Evolutionary conservation across 805 yeast species (phyloP).

Genomic region (Candida manassasensis): DNA sequence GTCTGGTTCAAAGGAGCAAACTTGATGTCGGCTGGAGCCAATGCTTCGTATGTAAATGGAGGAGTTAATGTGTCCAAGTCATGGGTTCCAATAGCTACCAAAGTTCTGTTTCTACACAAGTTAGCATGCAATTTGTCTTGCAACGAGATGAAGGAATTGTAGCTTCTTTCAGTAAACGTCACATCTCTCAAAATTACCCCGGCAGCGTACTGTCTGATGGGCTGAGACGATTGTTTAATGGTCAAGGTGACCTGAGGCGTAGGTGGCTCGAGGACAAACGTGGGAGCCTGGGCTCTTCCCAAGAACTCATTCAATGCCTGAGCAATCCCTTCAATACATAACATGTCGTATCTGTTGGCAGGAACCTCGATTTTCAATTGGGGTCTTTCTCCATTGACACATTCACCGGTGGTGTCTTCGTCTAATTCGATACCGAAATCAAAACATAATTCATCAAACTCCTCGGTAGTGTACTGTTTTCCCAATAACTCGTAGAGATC

Average conservation of each 20-base stretch:
- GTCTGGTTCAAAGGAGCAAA: slow-evolving; percentile 75
- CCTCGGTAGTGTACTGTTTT: slow-evolving; percentile 62
- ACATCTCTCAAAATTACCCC: slow-evolving; percentile 89
- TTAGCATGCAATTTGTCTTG: slow-evolving; percentile 96
- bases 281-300: slow-evolving; percentile 64
- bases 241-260: slow-evolving; percentile 61
- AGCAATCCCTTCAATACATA: slow-evolving; percentile 97
- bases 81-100: slow-evolving; percentile 98
- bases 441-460: slow-evolving; percentile 95
- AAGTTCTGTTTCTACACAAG: slow-evolving; percentile 92
- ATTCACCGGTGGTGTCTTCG: slow-evolving; percentile 88
- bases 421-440: slow-evolving; percentile 97
- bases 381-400: slow-evolving; percentile 80
- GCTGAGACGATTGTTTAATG: slow-evolving; percentile 67
- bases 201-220: slow-evolving; percentile 88
- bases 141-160: slow-evolving; percentile 90
- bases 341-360: slow-evolving; percentile 97
- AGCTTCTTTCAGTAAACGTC: slow-evolving; percentile 74
- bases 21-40: slow-evolving; percentile 68
- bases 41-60: slow-evolving; percentile 85
- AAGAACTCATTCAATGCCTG: slow-evolving; percentile 89
- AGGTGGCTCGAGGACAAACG: slow-evolving; percentile 56
- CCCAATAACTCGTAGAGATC: slow-evolving; percentile 82
- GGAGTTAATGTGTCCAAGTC: slow-evolving; percentile 77
- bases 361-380: slow-evolving; percentile 95